Evolutionary conservation across 495 filamentous ascomycete species (phyloP).

Genomic region (Xylaria telfairii): DNA sequence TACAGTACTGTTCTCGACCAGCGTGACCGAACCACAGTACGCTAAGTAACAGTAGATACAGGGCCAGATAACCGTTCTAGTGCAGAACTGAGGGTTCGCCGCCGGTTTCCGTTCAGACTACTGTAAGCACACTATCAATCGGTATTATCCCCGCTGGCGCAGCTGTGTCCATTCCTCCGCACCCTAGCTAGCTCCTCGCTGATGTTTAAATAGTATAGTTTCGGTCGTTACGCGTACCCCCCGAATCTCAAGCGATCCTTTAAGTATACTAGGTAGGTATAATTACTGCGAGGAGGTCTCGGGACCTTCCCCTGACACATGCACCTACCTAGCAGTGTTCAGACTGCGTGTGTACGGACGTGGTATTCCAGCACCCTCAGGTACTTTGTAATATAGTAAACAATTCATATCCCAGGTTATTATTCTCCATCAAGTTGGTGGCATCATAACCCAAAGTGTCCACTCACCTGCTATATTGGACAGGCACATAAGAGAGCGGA

Average conservation of each 20-base stretch:
- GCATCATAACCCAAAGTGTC: neutral
- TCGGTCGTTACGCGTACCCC: constrained; percentile 15
- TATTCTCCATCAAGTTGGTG: neutral
- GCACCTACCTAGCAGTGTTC: neutral
- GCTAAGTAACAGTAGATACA: neutral
- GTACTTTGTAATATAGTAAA: neutral
- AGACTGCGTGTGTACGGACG: neutral
- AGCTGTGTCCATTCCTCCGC: constrained; percentile 4
- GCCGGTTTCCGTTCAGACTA: constrained; percentile 7
- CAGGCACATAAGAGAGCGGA: neutral
- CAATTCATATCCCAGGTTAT: neutral
- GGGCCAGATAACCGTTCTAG: neutral
- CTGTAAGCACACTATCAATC: neutral
- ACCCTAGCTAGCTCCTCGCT: constrained; percentile 2
- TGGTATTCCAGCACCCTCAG: neutral
- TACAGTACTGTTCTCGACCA: neutral
- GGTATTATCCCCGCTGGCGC: neutral
- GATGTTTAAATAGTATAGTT: constrained; percentile 16
- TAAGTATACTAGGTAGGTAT: neutral
- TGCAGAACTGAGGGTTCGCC: constrained; percentile 12
- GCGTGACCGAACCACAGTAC: neutral
- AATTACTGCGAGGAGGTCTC: constrained; percentile 13
- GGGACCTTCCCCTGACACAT: constrained; percentile 6
- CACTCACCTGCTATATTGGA: neutral
- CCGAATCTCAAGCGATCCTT: constrained; percentile 19